Evolutionary conservation across 208 protist species (phyloP).

Genomic region (Leishmania arabica): DNA sequence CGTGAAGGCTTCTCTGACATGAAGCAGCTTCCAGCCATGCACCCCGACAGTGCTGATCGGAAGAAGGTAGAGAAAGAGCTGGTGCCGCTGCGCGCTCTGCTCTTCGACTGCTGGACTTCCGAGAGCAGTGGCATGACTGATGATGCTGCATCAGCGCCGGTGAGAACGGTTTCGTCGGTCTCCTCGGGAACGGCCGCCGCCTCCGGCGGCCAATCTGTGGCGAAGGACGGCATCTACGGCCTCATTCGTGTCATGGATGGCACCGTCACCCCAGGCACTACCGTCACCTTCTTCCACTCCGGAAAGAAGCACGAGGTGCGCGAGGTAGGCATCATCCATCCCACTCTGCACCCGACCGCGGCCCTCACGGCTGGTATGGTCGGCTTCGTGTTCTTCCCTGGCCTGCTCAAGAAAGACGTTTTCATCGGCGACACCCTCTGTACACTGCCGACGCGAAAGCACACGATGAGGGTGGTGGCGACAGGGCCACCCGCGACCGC

Average conservation of each 20-base stretch:
- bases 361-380: slow-evolving; percentile 94
- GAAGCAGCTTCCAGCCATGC: slow-evolving; percentile 69
- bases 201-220: slow-evolving; percentile 24
- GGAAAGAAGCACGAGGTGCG: slow-evolving; percentile 78
- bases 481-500: neutral
- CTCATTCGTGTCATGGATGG: slow-evolving; percentile 92
- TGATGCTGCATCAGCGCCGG: slow-evolving; percentile 10
- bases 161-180: neutral
- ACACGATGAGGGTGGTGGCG: slow-evolving; percentile 36
- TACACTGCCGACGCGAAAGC: slow-evolving; percentile 54
- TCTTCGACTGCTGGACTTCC: slow-evolving; percentile 96
- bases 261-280: slow-evolving; percentile 77
- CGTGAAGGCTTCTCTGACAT: slow-evolving; percentile 75
- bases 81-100: slow-evolving; percentile 91
- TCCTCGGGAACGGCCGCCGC: slow-evolving; percentile 1
- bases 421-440: slow-evolving; percentile 96
- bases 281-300: slow-evolving; percentile 67
- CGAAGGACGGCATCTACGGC: slow-evolving; percentile 64
- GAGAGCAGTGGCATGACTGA: slow-evolving; percentile 89
- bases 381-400: slow-evolving; percentile 93
- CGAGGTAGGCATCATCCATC: slow-evolving; percentile 96
- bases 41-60: slow-evolving; percentile 52
- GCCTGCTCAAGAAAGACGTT: slow-evolving; percentile 85
- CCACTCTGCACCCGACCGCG: slow-evolving; percentile 81
- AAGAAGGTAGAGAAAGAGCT: slow-evolving; percentile 51